Evolutionary conservation across 352 stramenopile species (phyloP).

Genomic region (Pythium inflatum): DNA sequence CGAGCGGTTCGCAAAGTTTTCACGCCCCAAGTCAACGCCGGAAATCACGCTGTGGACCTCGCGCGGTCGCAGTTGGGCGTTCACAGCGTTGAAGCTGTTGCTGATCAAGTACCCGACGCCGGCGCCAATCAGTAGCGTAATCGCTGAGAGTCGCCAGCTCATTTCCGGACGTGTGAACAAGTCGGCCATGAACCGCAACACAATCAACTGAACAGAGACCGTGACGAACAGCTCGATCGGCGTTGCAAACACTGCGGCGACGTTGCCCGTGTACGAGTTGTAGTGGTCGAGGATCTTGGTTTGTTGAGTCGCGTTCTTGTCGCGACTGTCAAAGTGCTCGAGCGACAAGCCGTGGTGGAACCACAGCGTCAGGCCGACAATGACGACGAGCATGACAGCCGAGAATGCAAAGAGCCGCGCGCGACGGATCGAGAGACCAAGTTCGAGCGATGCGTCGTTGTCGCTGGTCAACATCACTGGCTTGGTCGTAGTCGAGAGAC

Average conservation of each 20-base stretch:
- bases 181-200: slow-evolving; percentile 17
- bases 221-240: slow-evolving; percentile 14
- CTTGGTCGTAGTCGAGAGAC: too few species aligned
- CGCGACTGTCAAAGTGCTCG: slow-evolving; percentile 3
- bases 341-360: slow-evolving; percentile 21
- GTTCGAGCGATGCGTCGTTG: too few species aligned
- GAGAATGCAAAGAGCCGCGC: neutral
- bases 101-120: slow-evolving; percentile 13
- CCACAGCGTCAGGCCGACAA: neutral
- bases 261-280: slow-evolving; percentile 24
- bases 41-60: neutral
- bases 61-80: slow-evolving; percentile 14
- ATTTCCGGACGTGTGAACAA: neutral
- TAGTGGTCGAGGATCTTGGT: slow-evolving; percentile 29
- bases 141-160: neutral
- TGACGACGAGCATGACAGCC: neutral
- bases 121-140: neutral
- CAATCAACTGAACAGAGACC: slow-evolving; percentile 4
- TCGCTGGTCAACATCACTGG: too few species aligned
- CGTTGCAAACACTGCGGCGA: neutral
- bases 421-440: neutral
- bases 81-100: slow-evolving; percentile 18
- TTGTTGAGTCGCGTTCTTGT: slow-evolving; percentile 5
- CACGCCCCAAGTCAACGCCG: neutral
- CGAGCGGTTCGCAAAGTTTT: neutral